Conservation (phyloP, 371 early-diverging fungal species). For the Entomophthora muscae region DNA sequence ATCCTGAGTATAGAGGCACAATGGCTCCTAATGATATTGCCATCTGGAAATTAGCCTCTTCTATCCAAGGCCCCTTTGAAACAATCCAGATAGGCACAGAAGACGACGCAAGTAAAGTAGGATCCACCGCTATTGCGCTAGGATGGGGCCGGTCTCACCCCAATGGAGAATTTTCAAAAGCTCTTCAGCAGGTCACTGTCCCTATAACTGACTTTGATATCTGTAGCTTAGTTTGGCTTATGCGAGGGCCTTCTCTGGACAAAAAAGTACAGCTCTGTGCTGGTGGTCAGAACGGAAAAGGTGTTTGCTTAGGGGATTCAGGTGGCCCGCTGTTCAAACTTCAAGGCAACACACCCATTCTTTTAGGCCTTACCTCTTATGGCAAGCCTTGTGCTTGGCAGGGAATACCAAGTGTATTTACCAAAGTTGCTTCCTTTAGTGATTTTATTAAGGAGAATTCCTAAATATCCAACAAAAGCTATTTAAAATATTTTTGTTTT, state of each 20-base stretch:
- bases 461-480: too few species aligned
- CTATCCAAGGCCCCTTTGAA: background rate
- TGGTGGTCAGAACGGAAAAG: background rate
- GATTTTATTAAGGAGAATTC: background rate
- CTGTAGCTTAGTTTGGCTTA: background rate
- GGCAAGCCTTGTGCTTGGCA: background rate
- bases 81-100: background rate
- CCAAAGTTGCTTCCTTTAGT: background rate
- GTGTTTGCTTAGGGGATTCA: background rate
- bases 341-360: background rate
- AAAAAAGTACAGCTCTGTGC: background rate
- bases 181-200: background rate
- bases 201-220: background rate
- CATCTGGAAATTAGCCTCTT: background rate
- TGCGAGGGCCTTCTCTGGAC: background rate
- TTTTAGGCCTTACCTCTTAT: background rate
- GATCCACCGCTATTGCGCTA: background rate
- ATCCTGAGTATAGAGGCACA: background rate
- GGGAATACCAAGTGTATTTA: background rate
- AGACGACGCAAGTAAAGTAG: background rate
- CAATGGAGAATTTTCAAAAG: background rate
- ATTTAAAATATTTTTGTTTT: too few species aligned
- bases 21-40: background rate
- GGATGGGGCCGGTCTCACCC: background rate
- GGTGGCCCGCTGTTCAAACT: constrained; percentile 1